Base-by-base conservation (phyloP, 1,139 yeast genomes). In the Diutina pseudorugosa region DNA sequence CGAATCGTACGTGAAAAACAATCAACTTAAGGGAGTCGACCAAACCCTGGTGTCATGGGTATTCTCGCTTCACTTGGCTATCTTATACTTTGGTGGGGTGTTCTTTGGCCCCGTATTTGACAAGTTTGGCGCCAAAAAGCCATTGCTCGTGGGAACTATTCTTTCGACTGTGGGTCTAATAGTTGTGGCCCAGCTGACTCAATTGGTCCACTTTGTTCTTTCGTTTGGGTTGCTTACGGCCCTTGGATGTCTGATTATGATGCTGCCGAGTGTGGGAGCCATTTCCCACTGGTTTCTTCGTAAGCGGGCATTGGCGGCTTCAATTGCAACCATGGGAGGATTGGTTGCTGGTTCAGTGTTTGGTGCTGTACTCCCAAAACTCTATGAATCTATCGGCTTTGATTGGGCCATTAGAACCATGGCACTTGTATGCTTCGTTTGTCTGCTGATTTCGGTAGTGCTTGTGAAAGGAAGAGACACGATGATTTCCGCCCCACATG, bases 71-170 rank as follows among this genome's bases (percentile, higher is more conserved):
- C 81, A 75, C 61, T 64, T 75, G 52, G 82, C 82, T 54, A 68
- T 82, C 21, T 70, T 80, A 60, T 79, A 80, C 60, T 71, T 80
- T 51, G 76, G 83, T 20, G 81, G 83, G 0, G 77, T 83, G 9
- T 66, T 80, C 47, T 76, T 79, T 33, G 91, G 91, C 0, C 82
- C 82, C 1, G 58, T 82, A 11, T 79, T 82, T 60, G 91, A 84
- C 58, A 61, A 67, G 40, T 68, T 68, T 51, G 90, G 90, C 0
- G 73, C 83, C 2, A 61, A 69, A 49, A 62, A 69, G 47, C 75
- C 82, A 5, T 63, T 80, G 54, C 61, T 73, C 2, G 63, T 69
- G 0, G 84, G 85, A 1, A 69, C 78, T 2, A 53, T 73, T 0
- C 62, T 79, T 49, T 69, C 73, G 53, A 67, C 73, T 16, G 70